Conservation (phyloP, 495 filamentous ascomycete species). For the Entonaema liquescens region DNA sequence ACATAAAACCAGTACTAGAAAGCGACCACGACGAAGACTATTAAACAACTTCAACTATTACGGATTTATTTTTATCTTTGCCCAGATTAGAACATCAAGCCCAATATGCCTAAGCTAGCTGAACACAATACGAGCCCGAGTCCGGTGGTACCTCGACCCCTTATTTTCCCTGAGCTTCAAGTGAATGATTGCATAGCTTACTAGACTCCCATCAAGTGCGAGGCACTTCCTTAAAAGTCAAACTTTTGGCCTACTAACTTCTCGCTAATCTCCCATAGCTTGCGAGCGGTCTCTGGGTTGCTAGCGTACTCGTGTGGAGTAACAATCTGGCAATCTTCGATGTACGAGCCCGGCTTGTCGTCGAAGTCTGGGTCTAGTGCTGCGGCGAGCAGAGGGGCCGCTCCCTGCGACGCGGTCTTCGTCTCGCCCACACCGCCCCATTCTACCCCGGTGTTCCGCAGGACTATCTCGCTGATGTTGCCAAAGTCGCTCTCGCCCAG, state of each 20-base stretch:
- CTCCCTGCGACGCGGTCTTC: conserved; percentile 22
- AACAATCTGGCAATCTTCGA: conserved; percentile 48
- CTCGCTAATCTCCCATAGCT: conserved; percentile 55
- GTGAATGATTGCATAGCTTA: neutral
- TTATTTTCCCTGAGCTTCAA: neutral
- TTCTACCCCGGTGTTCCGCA: conserved; percentile 46
- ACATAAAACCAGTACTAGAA: too few species aligned
- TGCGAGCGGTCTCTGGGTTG: conserved; percentile 49
- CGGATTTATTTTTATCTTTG: too few species aligned
- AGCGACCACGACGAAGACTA: too few species aligned
- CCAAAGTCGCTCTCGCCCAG: conserved; percentile 25
- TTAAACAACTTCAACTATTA: too few species aligned
- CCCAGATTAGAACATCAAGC: too few species aligned
- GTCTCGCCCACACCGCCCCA: neutral
- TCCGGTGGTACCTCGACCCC: neutral
- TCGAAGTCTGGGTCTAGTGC: conserved; percentile 38
- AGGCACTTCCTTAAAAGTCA: conserved; percentile 7
- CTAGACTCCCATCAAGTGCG: neutral
- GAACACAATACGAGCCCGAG: neutral
- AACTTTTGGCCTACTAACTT: conserved; percentile 51
- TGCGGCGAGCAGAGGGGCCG: conserved; percentile 30
- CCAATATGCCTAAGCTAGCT: neutral
- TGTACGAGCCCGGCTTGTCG: conserved; percentile 40
- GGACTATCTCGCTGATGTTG: conserved; percentile 29
- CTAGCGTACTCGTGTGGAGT: conserved; percentile 43